A percentile compares a stretch with the other conserved stretches of the same genome.
Evolutionary conservation across 2,329 filamentous ascomycete species (phyloP).

Genomic region (Chrysosporium keratinophilum): DNA sequence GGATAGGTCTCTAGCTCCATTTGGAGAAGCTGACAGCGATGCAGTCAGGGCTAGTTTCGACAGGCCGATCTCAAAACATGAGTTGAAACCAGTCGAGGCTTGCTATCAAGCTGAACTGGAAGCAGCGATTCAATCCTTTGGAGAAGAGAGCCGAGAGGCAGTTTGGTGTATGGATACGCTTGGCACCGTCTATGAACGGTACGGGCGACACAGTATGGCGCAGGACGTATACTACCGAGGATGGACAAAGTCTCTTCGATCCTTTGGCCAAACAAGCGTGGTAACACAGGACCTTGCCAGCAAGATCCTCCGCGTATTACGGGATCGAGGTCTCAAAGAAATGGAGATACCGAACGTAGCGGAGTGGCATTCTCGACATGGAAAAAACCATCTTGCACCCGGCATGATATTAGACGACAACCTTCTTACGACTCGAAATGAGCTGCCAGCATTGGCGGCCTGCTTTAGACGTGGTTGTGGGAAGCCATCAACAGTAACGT

Average conservation of each 20-base stretch:
- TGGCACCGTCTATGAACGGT: constrained; percentile 2
- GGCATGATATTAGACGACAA: not conserved
- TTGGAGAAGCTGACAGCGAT: not conserved
- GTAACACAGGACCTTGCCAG: not conserved
- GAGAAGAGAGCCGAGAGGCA: not conserved
- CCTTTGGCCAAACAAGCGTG: not conserved
- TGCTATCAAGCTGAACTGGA: not conserved
- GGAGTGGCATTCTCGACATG: not conserved
- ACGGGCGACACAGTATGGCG: not conserved
- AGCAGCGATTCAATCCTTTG: not conserved
- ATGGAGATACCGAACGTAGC: not conserved
- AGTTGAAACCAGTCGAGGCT: not conserved
- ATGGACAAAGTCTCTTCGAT: not conserved
- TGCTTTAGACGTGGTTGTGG: not conserved
- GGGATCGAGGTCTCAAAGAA: not conserved
- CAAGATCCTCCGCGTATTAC: not conserved
- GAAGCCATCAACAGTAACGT: not conserved
- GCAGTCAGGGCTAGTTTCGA: not conserved
- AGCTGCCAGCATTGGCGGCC: not conserved
- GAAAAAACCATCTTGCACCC: not conserved
- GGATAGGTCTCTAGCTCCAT: not conserved
- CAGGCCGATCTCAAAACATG: not conserved
- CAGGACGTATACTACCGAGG: not conserved
- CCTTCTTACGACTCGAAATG: not conserved
- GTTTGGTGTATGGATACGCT: constrained; percentile 5